Conservation (phyloP, 306 rosid species). For the Prinsepia uniflora region DNA sequence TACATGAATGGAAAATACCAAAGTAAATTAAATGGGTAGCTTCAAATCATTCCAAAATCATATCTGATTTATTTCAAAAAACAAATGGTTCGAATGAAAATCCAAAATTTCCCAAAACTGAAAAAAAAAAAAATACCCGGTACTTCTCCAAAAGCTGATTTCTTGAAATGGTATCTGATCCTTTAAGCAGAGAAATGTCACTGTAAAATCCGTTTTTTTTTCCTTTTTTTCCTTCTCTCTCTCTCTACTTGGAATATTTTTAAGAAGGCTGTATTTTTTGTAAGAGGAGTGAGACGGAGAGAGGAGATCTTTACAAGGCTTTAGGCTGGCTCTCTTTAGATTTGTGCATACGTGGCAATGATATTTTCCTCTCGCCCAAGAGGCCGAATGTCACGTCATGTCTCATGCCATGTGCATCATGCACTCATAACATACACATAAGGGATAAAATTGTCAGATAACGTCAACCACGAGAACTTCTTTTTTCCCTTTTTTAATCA, state of each 20-base stretch:
- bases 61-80: background rate
- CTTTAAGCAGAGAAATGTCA: slow-evolving; percentile 5
- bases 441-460: background rate
- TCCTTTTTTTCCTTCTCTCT: too few species aligned
- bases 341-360: slow-evolving; percentile 68
- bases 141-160: background rate
- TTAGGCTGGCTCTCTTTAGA: slow-evolving; percentile 32
- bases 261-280: slow-evolving; percentile 35
- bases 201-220: slow-evolving; percentile 5
- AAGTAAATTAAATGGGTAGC: background rate
- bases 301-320: slow-evolving; percentile 66
- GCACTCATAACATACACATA: background rate
- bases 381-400: slow-evolving; percentile 35
- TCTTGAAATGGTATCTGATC: background rate
- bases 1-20: background rate
- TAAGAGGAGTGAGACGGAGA: background rate
- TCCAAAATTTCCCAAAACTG: background rate
- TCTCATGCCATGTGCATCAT: slow-evolving; percentile 10
- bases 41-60: background rate
- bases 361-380: slow-evolving; percentile 66
- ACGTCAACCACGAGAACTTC: too few species aligned
- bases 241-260: too few species aligned
- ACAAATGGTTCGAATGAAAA: background rate
- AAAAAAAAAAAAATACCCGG: slow-evolving; percentile 2
- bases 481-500: too few species aligned